A percentile compares a stretch with the other conserved stretches of the same genome.
Conservation (phyloP, 2,329 filamentous ascomycete genomes). For the Claviceps pusilla region DNA sequence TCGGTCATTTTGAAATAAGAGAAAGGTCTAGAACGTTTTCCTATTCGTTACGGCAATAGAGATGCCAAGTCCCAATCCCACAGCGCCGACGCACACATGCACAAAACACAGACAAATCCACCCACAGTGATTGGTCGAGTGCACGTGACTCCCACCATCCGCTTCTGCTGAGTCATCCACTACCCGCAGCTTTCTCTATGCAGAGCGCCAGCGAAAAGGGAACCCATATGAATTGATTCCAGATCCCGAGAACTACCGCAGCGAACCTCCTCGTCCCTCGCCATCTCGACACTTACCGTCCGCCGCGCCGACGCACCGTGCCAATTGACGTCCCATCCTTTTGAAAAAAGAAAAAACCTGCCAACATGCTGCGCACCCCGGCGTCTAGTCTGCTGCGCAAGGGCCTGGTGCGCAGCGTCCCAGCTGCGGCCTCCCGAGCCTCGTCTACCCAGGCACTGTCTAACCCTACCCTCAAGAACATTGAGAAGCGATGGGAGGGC, state of each 20-base stretch:
- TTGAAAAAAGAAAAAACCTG: slow-evolving; percentile 8
- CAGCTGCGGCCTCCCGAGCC: slow-evolving; percentile 33
- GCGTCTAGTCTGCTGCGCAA: slow-evolving; percentile 38
- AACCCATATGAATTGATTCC: slow-evolving; percentile 17
- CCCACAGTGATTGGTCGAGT: background rate
- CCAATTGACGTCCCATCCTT: slow-evolving; percentile 20
- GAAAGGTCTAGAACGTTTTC: background rate
- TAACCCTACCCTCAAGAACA: slow-evolving; percentile 92
- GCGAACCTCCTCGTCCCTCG: slow-evolving; percentile 10
- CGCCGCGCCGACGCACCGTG: slow-evolving; percentile 9
- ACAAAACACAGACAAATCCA: background rate
- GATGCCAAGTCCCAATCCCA: background rate
- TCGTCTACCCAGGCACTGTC: slow-evolving; percentile 82
- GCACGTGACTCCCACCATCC: background rate
- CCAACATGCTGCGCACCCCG: slow-evolving; percentile 40
- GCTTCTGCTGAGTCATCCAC: slow-evolving; percentile 9
- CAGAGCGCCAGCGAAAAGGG: slow-evolving; percentile 3
- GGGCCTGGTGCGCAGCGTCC: slow-evolving; percentile 27
- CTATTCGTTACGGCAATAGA: background rate
- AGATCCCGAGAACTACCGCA: slow-evolving; percentile 11
- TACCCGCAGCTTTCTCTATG: slow-evolving; percentile 12
- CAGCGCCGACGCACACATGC: background rate
- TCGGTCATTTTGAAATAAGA: background rate
- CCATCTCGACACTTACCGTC: slow-evolving; percentile 8
- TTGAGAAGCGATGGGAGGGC: slow-evolving; percentile 98